Conservation (phyloP, 2,329 filamentous ascomycete genomes). For the Knufia fluminis region DNA sequence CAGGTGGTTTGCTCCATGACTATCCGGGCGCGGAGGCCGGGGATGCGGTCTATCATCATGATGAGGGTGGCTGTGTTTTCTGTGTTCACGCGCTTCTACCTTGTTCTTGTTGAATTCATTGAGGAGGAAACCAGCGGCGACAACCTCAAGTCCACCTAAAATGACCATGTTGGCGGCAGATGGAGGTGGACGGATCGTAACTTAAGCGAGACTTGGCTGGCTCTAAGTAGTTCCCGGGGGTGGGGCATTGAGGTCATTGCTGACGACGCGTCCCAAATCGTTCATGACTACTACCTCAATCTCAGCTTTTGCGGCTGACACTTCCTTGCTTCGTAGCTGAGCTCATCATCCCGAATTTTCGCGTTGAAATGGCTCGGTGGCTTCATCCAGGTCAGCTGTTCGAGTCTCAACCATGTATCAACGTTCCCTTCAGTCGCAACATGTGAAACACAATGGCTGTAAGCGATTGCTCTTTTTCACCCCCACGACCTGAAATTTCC, state of each 20-base stretch:
- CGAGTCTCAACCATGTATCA: too few relatives aligned
- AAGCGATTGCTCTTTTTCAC: too few relatives aligned
- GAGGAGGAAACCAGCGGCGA: constrained; percentile 19
- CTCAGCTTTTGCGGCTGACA: too few relatives aligned
- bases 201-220: neutral
- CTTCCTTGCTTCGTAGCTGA: too few relatives aligned
- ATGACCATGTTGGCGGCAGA: constrained; percentile 14
- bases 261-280: neutral
- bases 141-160: constrained; percentile 19
- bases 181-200: neutral
- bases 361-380: too few relatives aligned
- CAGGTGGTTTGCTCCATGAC: constrained; percentile 9
- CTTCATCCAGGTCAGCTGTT: too few relatives aligned
- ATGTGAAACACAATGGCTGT: too few relatives aligned
- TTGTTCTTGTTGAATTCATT: constrained; percentile 18
- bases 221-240: neutral
- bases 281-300: too few relatives aligned
- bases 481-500: too few relatives aligned
- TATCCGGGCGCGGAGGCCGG: constrained; percentile 6
- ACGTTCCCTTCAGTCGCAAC: too few relatives aligned
- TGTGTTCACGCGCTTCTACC: constrained; percentile 14
- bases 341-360: too few relatives aligned
- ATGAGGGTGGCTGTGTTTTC: constrained; percentile 11
- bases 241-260: neutral
- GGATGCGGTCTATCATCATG: constrained; percentile 10